Evolutionary conservation across 192 early-diverging fungal species (phyloP), one percentile per base, ranked within the genome.

Genomic region (Dimargaris xerosporica): DNA sequence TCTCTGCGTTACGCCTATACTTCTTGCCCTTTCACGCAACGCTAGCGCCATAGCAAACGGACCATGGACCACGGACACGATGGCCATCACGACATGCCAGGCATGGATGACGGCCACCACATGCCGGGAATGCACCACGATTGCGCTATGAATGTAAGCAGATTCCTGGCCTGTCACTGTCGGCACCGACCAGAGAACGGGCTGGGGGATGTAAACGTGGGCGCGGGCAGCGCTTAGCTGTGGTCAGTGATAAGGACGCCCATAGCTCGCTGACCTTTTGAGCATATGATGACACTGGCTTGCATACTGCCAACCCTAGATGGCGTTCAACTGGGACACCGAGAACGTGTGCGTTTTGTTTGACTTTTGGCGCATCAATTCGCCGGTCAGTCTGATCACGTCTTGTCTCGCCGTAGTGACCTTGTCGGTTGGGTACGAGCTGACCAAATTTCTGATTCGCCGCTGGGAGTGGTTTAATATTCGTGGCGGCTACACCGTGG

Each of bases 271-370:
- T n/a, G n/a, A n/a, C n/a, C n/a, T n/a, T n/a, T n/a, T n/a, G n/a
- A n/a, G n/a, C n/a, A n/a, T n/a, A n/a, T n/a, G n/a, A n/a, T n/a
- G n/a, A n/a, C n/a, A n/a, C n/a, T n/a, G n/a, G n/a, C n/a, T n/a
- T n/a, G n/a, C n/a, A n/a, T n/a, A n/a, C n/a, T n/a, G n/a, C n/a
- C n/a, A n/a, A n/a, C 15, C 54, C 58, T 75, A 84, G 75, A 90
- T 90, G 87, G 62, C 84, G 0, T 81, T 90, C 65, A 90, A 87
- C 67, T 90, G 85, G 85, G 71, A 77, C 61, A 82, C 78, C 3
- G 73, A 85, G 62, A 82, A 87, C 69, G 79, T 85, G 3, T 90
- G 87, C 47, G 76, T 90, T n/a, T 69, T 90, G 21, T 87, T 87
- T 66, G 74, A 79, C 65, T 87, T 79, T 65, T 90, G 85, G 87